Base-by-base conservation (phyloP, 352 stramenopile genomes). In the Phytophthora litchii region DNA sequence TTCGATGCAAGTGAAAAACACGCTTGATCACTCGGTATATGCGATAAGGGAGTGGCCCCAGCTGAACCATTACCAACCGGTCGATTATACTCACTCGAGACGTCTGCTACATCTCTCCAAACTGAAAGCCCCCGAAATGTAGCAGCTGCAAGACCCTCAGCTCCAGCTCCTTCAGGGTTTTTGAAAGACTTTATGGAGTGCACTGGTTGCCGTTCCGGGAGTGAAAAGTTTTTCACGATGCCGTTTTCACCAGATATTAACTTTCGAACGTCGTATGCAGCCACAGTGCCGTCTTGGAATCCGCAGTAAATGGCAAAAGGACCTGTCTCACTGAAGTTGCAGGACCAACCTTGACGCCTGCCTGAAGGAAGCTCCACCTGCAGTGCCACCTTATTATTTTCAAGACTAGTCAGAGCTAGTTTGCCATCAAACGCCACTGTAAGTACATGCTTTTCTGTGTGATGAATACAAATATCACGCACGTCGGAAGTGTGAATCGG, bases 351-450 rank as follows among this genome's bases (percentile, higher is more conserved):
- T 46, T 84, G 77, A 9, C 71, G 75, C 19, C 68, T 72, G 0
- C 43, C 54, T 7, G 63, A 35, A 2, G 80, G 74, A 14, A 89
- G 58, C 4, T 54, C 35, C 13, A 74, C 67, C 41, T 80, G 56
- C 27, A 83, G 41, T 37, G 69, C 60, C n/a, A 81, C 64, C 3
- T 62, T 80, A 27, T 84, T 44, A 14, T 79, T 67, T 14, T 54
- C 41, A 12, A 86, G 59, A 63, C 63, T 76, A 1, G 78, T 80
- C 36, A 92, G 54, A 7, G 61, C 70, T 14, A 88, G 60, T 42
- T 85, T 86, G 2, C 69, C 74, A 59, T 92, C 80, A 37, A 89
- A 90, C 7, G 78, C 76, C 14, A 86, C 70, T 3, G 78, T 83
- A 0, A 89, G 37, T 17, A 72, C 74, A 46, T 76, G 19, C 70